Evolutionary conservation across 768 basidiomycete species (phyloP).

Genomic region (Lactarius deliciosus): DNA sequence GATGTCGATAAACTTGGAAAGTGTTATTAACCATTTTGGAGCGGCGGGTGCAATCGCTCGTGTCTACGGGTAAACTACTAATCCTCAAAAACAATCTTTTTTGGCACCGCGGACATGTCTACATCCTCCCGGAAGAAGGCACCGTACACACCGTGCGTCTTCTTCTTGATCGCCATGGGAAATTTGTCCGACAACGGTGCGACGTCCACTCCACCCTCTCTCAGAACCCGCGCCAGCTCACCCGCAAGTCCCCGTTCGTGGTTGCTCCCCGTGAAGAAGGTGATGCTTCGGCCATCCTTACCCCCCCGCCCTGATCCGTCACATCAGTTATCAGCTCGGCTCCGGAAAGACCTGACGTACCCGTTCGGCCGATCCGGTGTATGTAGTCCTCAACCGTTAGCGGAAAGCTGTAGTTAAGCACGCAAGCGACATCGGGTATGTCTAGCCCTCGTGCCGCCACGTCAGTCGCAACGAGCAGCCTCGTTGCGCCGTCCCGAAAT

Average conservation of each 20-base stretch:
- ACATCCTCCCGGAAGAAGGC: conserved; percentile 78
- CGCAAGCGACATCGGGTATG: conserved; percentile 92
- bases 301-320: conserved; percentile 74
- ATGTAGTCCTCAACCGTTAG: conserved; percentile 93
- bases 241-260: conserved; percentile 88
- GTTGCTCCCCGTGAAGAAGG: conserved; percentile 93
- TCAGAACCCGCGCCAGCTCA: conserved; percentile 86
- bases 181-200: conserved; percentile 78
- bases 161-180: conserved; percentile 98
- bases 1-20: neutral
- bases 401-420: conserved; percentile 98
- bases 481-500: conserved; percentile 80
- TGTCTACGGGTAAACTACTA: conserved; percentile 11
- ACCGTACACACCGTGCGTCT: conserved; percentile 86
- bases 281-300: conserved; percentile 85
- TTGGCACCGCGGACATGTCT: conserved; percentile 58
- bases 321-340: conserved; percentile 6
- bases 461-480: conserved; percentile 92
- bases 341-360: conserved; percentile 41
- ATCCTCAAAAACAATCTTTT: conserved; percentile 71
- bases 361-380: conserved; percentile 88
- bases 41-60: neutral
- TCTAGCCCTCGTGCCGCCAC: conserved; percentile 97
- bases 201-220: conserved; percentile 82
- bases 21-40: neutral